phyloP scores from a whole-genome alignment of 768 basidiomycete genomes.

The Suillus brevipes region DNA sequence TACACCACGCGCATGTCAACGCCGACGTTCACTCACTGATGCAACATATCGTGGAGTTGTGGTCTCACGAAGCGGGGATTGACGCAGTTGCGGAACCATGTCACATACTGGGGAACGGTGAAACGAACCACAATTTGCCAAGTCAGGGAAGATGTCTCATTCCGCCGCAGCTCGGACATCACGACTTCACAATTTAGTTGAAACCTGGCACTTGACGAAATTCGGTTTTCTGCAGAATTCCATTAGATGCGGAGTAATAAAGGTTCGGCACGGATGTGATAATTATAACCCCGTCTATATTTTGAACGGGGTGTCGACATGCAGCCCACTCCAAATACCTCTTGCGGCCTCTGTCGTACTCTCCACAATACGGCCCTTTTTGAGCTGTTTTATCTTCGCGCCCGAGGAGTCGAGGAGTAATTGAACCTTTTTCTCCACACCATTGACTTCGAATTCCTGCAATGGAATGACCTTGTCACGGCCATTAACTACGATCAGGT shows the following conservation, averaged over 20 bases:
- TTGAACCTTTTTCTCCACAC: conserved; percentile 75
- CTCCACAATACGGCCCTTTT: conserved; percentile 64
- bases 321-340: conserved; percentile 89
- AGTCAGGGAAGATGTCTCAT: not conserved
- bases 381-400: conserved; percentile 78
- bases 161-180: not conserved
- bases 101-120: not conserved
- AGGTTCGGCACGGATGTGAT: conserved; percentile 1
- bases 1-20: not conserved
- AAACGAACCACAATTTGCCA: not conserved
- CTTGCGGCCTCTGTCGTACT: conserved; percentile 78
- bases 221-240: not conserved
- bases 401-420: conserved; percentile 87
- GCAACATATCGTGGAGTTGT: not conserved
- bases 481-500: conserved; percentile 62
- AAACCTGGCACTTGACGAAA: not conserved
- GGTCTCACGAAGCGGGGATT: not conserved
- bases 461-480: conserved; percentile 87
- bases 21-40: not conserved
- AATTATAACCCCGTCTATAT: conserved; percentile 33
- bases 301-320: conserved; percentile 69
- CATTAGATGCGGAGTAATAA: conserved; percentile 5
- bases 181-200: not conserved
- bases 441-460: conserved; percentile 70
- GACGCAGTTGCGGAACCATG: not conserved